Evolutionary conservation across 352 stramenopile species (phyloP), one percentile per base, ranked within the genome.

Genomic region (Halophytophthora polymorphica): DNA sequence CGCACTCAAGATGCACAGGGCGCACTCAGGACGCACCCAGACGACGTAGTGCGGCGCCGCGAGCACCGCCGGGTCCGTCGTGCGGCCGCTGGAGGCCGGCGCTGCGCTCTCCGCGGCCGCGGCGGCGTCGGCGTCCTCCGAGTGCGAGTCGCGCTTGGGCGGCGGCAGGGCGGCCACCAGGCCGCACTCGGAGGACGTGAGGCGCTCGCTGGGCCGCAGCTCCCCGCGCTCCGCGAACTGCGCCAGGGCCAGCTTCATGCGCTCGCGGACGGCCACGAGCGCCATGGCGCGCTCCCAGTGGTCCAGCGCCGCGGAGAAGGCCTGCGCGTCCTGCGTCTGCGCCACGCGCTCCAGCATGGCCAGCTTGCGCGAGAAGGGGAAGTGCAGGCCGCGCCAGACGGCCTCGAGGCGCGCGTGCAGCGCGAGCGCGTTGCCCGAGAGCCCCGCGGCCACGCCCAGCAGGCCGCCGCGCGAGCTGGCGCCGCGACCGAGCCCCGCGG

Each of bases 291-390:
- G 66, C 50, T 88, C 79, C 79, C 76, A 90, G 22, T 71, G 56
- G 2, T 47, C 43, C 4, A 90, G 44, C 6, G 61, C 74, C 1
- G 45, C 58, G 14, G 71, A 39, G 18, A 90, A 66, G 0, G 56
- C 56, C 11, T 83, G 71, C 0, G 71, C 56, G 21, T 85, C 73
- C 38, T 77, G 61, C 15, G 76, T n/a, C 4, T 68, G 68, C 3
- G 77, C 78, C 22, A 83, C 69, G 19, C 81, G 81, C 36, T 88
- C 76, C 18, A 86, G 58, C 79, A 90, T 90, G 10, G 64, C 31
- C 19, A 90, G 51, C 37, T 80, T 79, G 36, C 67, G 56, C 3
- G 71, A 82, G 36, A 83, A 90, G 2, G 79, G 76, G 21, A 90
- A 83, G 34, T 83, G 76, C 23, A 90, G 59, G 18, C 53, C 59